Evolutionary conservation across 2,329 filamentous ascomycete genomes (phyloP).

Genomic region (Nothopassalora personata): DNA sequence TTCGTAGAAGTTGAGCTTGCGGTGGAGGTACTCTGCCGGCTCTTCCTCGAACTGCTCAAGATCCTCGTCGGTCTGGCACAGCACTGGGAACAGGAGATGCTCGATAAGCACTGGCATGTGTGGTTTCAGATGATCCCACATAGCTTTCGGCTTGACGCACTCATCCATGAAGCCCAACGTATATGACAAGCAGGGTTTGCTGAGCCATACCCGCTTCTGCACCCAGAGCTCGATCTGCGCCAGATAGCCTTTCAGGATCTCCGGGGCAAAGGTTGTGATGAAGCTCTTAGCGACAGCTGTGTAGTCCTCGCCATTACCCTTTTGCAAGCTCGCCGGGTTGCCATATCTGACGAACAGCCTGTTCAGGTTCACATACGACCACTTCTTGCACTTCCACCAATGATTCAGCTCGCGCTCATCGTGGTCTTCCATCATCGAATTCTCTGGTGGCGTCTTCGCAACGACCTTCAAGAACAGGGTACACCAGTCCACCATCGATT

Average conservation of each 20-base stretch:
- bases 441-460: constrained; percentile 73
- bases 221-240: constrained; percentile 97
- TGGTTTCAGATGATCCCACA: constrained; percentile 90
- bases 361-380: constrained; percentile 97
- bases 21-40: constrained; percentile 92
- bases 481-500: constrained; percentile 90
- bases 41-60: constrained; percentile 90
- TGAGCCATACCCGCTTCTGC: constrained; percentile 87
- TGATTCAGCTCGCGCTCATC: constrained; percentile 88
- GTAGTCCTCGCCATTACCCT: constrained; percentile 69
- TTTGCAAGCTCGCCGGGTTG: constrained; percentile 70
- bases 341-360: constrained; percentile 91
- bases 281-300: constrained; percentile 84
- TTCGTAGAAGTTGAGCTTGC: constrained; percentile 96
- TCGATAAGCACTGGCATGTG: constrained; percentile 90
- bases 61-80: constrained; percentile 89
- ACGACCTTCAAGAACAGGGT: constrained; percentile 89
- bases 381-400: constrained; percentile 99
- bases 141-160: constrained; percentile 93
- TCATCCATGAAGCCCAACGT: constrained; percentile 94
- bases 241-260: constrained; percentile 93
- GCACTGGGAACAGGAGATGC: constrained; percentile 90
- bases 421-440: constrained; percentile 70
- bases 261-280: constrained; percentile 83
- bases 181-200: constrained; percentile 87